Evolutionary conservation across 352 stramenopile genomes (phyloP).

Genomic region (Globisporangium paddicum): DNA sequence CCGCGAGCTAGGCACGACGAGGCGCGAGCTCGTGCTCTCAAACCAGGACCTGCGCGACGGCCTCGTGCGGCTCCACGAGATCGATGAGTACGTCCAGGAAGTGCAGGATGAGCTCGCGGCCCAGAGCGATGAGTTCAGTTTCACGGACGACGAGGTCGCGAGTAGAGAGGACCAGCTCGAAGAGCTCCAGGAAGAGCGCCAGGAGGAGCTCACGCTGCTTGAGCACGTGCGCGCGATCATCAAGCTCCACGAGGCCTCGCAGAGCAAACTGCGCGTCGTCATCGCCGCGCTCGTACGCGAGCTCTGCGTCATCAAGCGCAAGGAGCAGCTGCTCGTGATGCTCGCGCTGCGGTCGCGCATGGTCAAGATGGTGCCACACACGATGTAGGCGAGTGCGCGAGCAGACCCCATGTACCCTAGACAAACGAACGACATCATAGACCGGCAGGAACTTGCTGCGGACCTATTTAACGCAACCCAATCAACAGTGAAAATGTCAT

Average conservation of each 20-base stretch:
- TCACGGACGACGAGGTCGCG: slow-evolving; percentile 24
- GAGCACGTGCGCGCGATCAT: slow-evolving; percentile 47
- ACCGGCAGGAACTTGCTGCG: not conserved
- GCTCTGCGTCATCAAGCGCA: slow-evolving; percentile 31
- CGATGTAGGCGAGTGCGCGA: slow-evolving; percentile 24
- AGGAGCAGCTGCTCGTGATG: slow-evolving; percentile 48
- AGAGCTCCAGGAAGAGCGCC: slow-evolving; percentile 55
- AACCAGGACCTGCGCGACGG: slow-evolving; percentile 53
- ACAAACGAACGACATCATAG: not conserved
- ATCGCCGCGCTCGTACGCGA: slow-evolving; percentile 37
- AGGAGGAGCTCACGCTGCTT: slow-evolving; percentile 54
- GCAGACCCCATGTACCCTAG: not conserved
- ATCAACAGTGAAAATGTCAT: too few relatives aligned
- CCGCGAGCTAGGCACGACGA: slow-evolving; percentile 26
- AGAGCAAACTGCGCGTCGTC: slow-evolving; percentile 36
- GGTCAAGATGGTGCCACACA: slow-evolving; percentile 44
- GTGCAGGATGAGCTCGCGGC: slow-evolving; percentile 34
- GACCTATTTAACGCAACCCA: not conserved
- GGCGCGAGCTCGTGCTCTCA: slow-evolving; percentile 36
- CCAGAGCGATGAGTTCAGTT: slow-evolving; percentile 12
- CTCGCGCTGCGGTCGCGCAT: slow-evolving; percentile 44
- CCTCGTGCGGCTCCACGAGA: slow-evolving; percentile 49
- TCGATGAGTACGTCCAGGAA: slow-evolving; percentile 53
- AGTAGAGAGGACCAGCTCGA: slow-evolving; percentile 42
- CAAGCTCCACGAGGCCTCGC: slow-evolving; percentile 32